A percentile compares a stretch with the other conserved stretches of the same genome.
phyloP scores from a whole-genome alignment of 73 alveolate species.

The Symbiodinium natans region DNA sequence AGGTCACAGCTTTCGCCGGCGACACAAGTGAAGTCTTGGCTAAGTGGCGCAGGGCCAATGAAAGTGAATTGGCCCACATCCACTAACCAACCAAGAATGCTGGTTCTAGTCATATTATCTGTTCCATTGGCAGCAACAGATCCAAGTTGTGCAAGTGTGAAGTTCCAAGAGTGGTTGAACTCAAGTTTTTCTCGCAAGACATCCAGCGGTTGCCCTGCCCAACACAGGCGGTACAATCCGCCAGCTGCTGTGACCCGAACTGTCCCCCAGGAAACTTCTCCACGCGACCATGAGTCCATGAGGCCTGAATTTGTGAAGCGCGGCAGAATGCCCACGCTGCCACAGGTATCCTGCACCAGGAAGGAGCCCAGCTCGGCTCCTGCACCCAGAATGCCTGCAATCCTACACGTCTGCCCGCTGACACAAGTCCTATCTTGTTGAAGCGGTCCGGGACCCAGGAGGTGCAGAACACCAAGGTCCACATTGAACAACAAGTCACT shows the following conservation, averaged over 20 bases:
- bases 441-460: neutral
- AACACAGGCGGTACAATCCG: neutral
- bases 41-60: slow-evolving; percentile 34
- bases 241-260: neutral
- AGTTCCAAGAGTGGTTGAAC: neutral
- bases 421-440: neutral
- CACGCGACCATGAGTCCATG: neutral
- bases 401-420: neutral
- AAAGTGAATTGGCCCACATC: neutral
- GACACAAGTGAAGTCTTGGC: slow-evolving; percentile 35
- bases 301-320: slow-evolving; percentile 13
- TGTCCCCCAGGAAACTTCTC: neutral
- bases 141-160: neutral
- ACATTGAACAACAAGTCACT: neutral
- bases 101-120: neutral
- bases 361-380: neutral
- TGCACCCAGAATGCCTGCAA: neutral
- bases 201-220: neutral
- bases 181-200: neutral
- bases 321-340: neutral
- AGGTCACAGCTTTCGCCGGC: slow-evolving; percentile 53
- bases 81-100: neutral
- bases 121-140: neutral
- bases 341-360: slow-evolving; percentile 18
- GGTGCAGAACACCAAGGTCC: neutral